Evolutionary conservation across 2,329 filamentous ascomycete genomes (phyloP).

Genomic region (Aspergillus sergii): DNA sequence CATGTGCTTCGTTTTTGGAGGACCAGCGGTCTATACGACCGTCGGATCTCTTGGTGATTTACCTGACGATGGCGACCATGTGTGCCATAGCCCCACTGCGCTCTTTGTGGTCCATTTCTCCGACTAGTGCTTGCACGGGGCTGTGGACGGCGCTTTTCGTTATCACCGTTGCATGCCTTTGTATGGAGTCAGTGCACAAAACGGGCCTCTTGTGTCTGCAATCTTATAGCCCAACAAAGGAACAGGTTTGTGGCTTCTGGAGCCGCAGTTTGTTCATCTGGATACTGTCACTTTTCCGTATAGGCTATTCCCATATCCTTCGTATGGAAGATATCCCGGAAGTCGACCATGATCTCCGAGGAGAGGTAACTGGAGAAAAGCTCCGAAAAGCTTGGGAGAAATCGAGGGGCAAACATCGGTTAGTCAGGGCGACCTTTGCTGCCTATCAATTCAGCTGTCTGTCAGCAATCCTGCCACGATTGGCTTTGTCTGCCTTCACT

Average conservation of each 20-base stretch:
- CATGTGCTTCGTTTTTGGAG: slow-evolving; percentile 19
- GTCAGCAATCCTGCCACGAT: slow-evolving; percentile 23
- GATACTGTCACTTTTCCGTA: slow-evolving; percentile 49
- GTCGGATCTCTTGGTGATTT: slow-evolving; percentile 36
- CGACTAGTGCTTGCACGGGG: not conserved
- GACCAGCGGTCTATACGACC: slow-evolving; percentile 30
- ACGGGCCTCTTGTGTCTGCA: slow-evolving; percentile 9
- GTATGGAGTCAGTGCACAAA: not conserved
- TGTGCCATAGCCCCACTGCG: not conserved
- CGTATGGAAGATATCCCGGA: slow-evolving; percentile 21
- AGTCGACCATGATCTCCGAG: not conserved
- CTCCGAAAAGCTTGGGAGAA: not conserved
- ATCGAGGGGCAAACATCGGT: not conserved
- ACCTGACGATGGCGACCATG: slow-evolving; percentile 33
- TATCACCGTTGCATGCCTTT: not conserved
- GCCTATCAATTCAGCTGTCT: not conserved
- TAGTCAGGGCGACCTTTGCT: slow-evolving; percentile 1
- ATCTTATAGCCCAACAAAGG: slow-evolving; percentile 33
- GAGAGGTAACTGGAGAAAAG: not conserved
- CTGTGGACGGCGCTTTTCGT: not conserved
- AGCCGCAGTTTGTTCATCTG: slow-evolving; percentile 52
- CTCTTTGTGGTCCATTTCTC: not conserved
- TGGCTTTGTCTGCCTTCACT: slow-evolving; percentile 20
- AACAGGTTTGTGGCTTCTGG: slow-evolving; percentile 52
- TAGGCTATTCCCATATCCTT: slow-evolving; percentile 46